Conservation (phyloP, 805 yeast species). For the Saccharomyces eubayanus region DNA sequence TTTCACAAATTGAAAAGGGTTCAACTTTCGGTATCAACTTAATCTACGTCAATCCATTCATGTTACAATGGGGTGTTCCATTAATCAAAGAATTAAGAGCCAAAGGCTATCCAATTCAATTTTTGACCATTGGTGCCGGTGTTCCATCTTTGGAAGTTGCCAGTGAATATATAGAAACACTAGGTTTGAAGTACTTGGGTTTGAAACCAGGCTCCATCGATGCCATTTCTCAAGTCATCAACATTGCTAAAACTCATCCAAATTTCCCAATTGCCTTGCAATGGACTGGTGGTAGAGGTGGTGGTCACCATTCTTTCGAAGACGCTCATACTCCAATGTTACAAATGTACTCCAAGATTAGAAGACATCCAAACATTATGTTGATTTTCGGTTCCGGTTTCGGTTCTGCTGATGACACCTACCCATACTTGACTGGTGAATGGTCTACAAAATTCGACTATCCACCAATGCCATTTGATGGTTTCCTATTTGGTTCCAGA, state of each 20-base stretch:
- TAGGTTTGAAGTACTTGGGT: constrained; percentile 89
- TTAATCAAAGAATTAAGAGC: constrained; percentile 81
- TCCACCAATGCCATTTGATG: constrained; percentile 99
- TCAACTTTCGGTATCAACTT: constrained; percentile 85
- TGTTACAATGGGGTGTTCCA: constrained; percentile 99
- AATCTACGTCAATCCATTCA: constrained; percentile 92
- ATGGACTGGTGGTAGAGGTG: constrained; percentile 99
- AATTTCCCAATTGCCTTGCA: constrained; percentile 92
- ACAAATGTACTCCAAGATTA: constrained; percentile 90
- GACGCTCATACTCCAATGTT: constrained; percentile 97
- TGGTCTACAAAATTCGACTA: constrained; percentile 85
- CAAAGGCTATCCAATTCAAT: constrained; percentile 91
- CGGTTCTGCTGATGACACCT: constrained; percentile 94
- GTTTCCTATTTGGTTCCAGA: constrained; percentile 90
- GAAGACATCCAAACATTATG: constrained; percentile 83
- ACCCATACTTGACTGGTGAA: constrained; percentile 93
- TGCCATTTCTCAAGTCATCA: constrained; percentile 74
- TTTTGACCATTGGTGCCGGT: constrained; percentile 97
- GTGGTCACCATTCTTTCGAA: constrained; percentile 99
- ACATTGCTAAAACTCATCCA: constrained; percentile 94
- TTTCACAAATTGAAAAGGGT: constrained; percentile 66
- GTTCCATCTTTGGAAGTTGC: constrained; percentile 98
- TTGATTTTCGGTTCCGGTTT: constrained; percentile 97
- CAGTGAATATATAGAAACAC: constrained; percentile 84
- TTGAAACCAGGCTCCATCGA: constrained; percentile 97